These are phyloP conservation scores for Colletotrichum sp. DNA, from an alignment of 2,329 filamentous ascomycete species.

Conservation along the genomic window DNA sequence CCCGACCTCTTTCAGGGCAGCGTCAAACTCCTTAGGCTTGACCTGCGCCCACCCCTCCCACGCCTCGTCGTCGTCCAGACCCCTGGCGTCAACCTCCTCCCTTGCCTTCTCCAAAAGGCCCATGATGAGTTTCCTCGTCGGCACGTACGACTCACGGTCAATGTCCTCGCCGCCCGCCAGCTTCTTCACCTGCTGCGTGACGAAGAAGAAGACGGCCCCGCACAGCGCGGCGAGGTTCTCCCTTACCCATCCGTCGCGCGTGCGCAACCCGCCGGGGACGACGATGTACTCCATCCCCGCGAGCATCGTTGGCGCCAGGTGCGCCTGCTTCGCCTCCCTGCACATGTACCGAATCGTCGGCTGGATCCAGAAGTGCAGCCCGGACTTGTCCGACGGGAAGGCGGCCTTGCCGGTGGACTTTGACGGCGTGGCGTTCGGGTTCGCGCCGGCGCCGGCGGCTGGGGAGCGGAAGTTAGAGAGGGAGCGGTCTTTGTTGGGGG, in stretches of 20 bases:
- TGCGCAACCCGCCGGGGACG: conserved; percentile 44
- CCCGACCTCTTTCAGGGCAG: conserved; percentile 64
- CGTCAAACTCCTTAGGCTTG: conserved; percentile 61
- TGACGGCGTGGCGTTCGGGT: conserved; percentile 30
- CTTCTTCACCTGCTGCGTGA: conserved; percentile 54
- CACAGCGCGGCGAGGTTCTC: conserved; percentile 59
- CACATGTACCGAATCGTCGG: conserved; percentile 71
- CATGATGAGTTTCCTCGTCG: conserved; percentile 43
- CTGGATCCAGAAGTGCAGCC: conserved; percentile 71
- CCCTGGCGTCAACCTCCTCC: conserved; percentile 33
- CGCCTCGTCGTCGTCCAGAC: conserved; percentile 49
- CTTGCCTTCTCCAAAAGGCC: conserved; percentile 41
- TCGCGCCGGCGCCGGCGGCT: conserved; percentile 27
- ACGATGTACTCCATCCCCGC: conserved; percentile 71
- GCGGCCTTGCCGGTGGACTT: conserved; percentile 43
- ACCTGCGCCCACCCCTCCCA: conserved; percentile 60
- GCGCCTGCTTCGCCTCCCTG: conserved; percentile 62
- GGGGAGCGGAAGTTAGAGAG: conserved; percentile 48
- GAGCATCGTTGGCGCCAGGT: conserved; percentile 73
- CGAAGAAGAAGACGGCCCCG: conserved; percentile 65
- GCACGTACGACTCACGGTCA: conserved; percentile 49
- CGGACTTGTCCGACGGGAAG: conserved; percentile 32
- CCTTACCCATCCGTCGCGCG: conserved; percentile 54
- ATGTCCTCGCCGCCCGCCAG: conserved; percentile 42
- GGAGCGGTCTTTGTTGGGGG: conserved; percentile 51